A percentile compares a stretch with the other conserved stretches of the same genome.
Conservation (phyloP, 805 yeast species). For the Jamesozyma gamospora region DNA sequence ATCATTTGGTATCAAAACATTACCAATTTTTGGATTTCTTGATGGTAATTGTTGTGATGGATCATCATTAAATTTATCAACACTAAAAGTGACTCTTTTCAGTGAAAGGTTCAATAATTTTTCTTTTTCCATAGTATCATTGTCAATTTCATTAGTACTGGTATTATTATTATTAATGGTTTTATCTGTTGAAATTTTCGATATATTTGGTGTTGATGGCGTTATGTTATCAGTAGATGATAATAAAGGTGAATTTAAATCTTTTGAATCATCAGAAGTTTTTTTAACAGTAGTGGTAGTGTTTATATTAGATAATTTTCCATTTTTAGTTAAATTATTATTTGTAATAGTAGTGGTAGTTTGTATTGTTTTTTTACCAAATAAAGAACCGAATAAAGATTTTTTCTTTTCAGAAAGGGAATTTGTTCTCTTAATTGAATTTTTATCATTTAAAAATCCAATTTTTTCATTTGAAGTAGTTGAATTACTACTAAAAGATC, state of each 20-base stretch:
- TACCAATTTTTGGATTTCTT: constrained; percentile 69
- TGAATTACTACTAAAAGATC: no score
- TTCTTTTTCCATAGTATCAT: no score
- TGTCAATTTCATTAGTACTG: no score
- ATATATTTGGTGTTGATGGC: no score
- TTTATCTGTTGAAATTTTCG: no score
- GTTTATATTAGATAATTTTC: not conserved
- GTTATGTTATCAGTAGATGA: no score
- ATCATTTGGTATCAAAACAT: constrained; percentile 64
- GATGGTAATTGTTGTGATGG: constrained; percentile 95
- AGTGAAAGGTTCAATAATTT: constrained; percentile 27
- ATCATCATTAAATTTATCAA: constrained; percentile 60
- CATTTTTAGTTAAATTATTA: not conserved
- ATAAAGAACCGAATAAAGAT: constrained; percentile 22
- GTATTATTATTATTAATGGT: no score
- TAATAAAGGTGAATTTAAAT: not conserved
- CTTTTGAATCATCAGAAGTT: not conserved
- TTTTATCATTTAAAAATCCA: no score
- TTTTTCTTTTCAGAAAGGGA: constrained; percentile 18
- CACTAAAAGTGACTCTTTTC: constrained; percentile 65
- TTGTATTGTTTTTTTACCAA: constrained; percentile 14
- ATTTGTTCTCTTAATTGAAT: constrained; percentile 9
- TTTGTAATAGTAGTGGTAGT: not conserved
- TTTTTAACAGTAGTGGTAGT: not conserved
- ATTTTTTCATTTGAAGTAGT: no score